These are phyloP conservation scores for Aspergillus sp. DNA, from an alignment of 2,329 filamentous ascomycete genomes.

Conservation along the genomic window DNA sequence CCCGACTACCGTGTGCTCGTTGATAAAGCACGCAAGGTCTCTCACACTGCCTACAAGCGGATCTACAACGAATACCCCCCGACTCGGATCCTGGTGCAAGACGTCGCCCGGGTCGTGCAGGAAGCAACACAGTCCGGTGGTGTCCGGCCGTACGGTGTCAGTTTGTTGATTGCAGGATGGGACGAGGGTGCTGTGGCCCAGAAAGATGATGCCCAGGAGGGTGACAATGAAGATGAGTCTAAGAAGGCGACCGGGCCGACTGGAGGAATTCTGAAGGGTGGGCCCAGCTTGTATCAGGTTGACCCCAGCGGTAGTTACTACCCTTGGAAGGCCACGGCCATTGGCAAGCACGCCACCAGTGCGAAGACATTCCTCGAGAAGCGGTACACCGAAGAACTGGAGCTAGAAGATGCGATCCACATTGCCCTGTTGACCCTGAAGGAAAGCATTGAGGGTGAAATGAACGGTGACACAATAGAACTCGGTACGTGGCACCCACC, in stretches of 20 bases:
- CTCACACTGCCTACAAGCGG: slow-evolving; percentile 97
- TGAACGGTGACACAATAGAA: slow-evolving; percentile 97
- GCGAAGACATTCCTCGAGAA: slow-evolving; percentile 99
- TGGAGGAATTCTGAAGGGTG: slow-evolving; percentile 88
- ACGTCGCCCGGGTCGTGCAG: slow-evolving; percentile 96
- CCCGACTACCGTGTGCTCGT: slow-evolving; percentile 96
- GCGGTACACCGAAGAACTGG: slow-evolving; percentile 92
- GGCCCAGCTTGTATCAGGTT: slow-evolving; percentile 96
- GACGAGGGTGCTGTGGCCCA: slow-evolving; percentile 93
- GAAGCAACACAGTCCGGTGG: slow-evolving; percentile 97
- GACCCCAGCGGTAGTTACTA: slow-evolving; percentile 99
- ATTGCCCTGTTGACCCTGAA: slow-evolving; percentile 95
- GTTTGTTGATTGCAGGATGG: slow-evolving; percentile 91
- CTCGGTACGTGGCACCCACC: slow-evolving; percentile 58
- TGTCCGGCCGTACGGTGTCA: slow-evolving; percentile 94
- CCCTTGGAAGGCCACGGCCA: slow-evolving; percentile 98
- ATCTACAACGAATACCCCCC: slow-evolving; percentile 99
- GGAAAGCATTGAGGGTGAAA: slow-evolving; percentile 98
- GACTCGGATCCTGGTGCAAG: slow-evolving; percentile 96
- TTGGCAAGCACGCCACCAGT: slow-evolving; percentile 95
- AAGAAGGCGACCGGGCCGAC: slow-evolving; percentile 77
- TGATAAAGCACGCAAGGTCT: slow-evolving; percentile 96
- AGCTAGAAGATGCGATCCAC: slow-evolving; percentile 96
- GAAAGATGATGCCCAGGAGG: slow-evolving; percentile 53
- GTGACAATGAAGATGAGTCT: slow-evolving; percentile 50